These are phyloP conservation scores for Kitagawia praeruptora DNA, from an alignment of 129 eudicot species.

Conservation along the genomic window DNA sequence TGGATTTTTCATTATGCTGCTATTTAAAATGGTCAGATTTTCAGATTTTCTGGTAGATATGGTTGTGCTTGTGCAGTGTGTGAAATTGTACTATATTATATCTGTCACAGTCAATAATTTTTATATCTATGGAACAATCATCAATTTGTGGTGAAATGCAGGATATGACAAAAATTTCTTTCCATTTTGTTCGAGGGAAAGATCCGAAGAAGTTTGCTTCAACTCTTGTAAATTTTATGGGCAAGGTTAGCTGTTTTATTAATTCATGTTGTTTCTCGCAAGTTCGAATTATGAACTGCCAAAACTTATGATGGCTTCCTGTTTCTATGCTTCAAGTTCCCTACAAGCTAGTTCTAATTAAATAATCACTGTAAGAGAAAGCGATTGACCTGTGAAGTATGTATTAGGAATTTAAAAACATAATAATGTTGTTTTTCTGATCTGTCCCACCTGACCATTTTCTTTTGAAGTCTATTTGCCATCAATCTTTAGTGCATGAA, in stretches of 20 bases:
- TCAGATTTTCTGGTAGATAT: background rate
- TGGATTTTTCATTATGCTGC: background rate
- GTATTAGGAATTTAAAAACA: background rate
- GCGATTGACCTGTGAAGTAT: background rate
- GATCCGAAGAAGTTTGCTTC: conserved; percentile 75
- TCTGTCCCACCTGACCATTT: background rate
- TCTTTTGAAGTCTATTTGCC: background rate
- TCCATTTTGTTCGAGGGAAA: conserved; percentile 86
- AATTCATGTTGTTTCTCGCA: background rate
- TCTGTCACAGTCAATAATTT: background rate
- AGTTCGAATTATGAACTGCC: background rate
- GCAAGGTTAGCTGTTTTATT: conserved; percentile 50
- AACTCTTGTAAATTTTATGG: conserved; percentile 80
- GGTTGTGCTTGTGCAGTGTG: background rate
- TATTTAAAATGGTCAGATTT: background rate
- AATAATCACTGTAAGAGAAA: background rate
- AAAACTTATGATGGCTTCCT: background rate
- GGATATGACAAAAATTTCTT: conserved; percentile 86
- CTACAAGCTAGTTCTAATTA: background rate
- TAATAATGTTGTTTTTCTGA: background rate
- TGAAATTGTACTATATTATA: background rate
- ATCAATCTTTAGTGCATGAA: background rate
- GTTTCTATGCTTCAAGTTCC: background rate
- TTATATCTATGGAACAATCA: background rate
- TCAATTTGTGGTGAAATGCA: conserved; percentile 19